These are phyloP conservation scores for Dianthus caryophyllus DNA, from an alignment of 148 eudicot genomes.

Conservation along the genomic window DNA sequence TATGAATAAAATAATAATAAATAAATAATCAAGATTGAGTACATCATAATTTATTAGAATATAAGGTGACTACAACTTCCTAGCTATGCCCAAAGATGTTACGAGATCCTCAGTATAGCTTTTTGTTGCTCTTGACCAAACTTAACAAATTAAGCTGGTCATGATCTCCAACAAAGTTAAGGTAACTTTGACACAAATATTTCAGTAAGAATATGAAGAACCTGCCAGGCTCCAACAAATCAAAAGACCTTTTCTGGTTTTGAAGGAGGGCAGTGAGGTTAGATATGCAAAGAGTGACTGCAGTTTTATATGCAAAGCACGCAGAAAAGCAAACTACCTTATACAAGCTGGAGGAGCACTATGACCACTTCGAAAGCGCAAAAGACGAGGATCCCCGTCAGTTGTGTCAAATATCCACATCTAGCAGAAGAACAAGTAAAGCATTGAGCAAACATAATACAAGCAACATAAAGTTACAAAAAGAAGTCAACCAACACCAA, in stretches of 20 bases:
- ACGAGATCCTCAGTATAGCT: not conserved
- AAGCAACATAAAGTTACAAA: not conserved
- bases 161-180: not conserved
- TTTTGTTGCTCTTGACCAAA: not conserved
- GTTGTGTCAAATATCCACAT: constrained; percentile 96
- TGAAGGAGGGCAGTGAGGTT: not conserved
- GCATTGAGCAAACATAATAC: not conserved
- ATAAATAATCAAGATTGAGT: not conserved
- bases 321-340: constrained; percentile 35
- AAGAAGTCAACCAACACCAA: not conserved
- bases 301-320: not conserved
- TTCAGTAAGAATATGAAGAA: not conserved
- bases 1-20: not conserved
- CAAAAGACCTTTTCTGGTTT: not conserved
- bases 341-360: constrained; percentile 98
- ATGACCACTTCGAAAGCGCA: constrained; percentile 94
- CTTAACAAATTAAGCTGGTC: not conserved
- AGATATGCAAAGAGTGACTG: not conserved
- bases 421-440: constrained; percentile 28
- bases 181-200: not conserved
- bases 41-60: not conserved
- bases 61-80: not conserved
- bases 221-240: not conserved
- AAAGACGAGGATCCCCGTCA: constrained; percentile 93
- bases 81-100: not conserved